A percentile compares a stretch with the other conserved stretches of the same genome.
These are phyloP conservation scores for Yueomyces sp. DNA, from an alignment of 1,139 yeast genomes.

Conservation along the genomic window DNA sequence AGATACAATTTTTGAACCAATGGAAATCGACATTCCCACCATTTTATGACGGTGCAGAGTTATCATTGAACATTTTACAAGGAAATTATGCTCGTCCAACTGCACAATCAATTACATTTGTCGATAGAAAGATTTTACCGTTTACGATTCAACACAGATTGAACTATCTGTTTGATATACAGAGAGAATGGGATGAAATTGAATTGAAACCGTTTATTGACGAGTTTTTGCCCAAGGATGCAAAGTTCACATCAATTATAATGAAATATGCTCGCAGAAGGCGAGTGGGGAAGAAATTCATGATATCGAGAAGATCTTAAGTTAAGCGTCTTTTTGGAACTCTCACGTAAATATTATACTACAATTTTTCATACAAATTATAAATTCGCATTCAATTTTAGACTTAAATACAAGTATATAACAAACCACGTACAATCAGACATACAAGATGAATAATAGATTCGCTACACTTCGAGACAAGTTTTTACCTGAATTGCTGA, in stretches of 20 bases:
- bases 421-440: too few relatives aligned
- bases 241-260: constrained; percentile 57
- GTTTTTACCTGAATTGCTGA: too few relatives aligned
- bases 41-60: constrained; percentile 31
- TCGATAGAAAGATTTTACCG: constrained; percentile 39
- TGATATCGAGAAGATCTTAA: neutral
- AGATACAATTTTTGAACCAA: constrained; percentile 40
- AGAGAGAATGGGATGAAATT: constrained; percentile 54
- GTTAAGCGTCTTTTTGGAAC: too few relatives aligned
- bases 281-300: constrained; percentile 21
- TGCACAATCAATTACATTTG: constrained; percentile 35
- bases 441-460: too few relatives aligned
- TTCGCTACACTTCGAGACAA: too few relatives aligned
- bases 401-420: too few relatives aligned
- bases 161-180: constrained; percentile 46
- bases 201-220: constrained; percentile 63
- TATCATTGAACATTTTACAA: constrained; percentile 42
- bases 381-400: too few relatives aligned
- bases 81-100: constrained; percentile 45
- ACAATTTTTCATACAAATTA: too few relatives aligned
- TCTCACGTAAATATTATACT: too few relatives aligned
- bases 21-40: constrained; percentile 63
- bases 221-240: constrained; percentile 31
- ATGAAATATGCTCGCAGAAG: constrained; percentile 67
- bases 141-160: constrained; percentile 43